phyloP scores from a whole-genome alignment of 768 basidiomycete species.

The Exidia glandulosa region DNA sequence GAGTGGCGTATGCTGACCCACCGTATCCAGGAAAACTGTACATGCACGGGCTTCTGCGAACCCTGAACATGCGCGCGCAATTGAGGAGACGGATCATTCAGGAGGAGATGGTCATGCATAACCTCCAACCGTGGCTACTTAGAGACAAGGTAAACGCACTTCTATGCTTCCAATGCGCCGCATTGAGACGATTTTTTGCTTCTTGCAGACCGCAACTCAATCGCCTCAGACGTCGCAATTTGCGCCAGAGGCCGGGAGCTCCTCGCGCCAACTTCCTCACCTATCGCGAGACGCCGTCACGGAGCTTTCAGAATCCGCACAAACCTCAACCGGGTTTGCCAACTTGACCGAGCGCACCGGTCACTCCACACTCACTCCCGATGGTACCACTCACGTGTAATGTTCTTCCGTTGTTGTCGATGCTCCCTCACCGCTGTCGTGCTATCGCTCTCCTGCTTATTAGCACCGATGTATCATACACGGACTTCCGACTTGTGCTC shows the following conservation, averaged over 20 bases:
- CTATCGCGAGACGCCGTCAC: not conserved
- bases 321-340: not conserved
- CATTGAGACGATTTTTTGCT: too few relatives aligned
- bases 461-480: not conserved
- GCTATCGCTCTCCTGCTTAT: not conserved
- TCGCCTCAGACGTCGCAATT: not conserved
- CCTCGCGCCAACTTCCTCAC: not conserved
- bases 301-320: not conserved
- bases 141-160: not conserved
- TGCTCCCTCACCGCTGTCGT: not conserved
- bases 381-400: not conserved
- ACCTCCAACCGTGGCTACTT: not conserved
- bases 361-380: not conserved
- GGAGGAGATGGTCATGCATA: not conserved
- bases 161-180: not conserved
- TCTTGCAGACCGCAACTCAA: too few relatives aligned
- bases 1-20: too few relatives aligned
- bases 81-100: not conserved
- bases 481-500: not conserved
- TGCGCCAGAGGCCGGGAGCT: not conserved
- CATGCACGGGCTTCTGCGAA: constrained; percentile 1
- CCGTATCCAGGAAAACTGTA: constrained; percentile 1
- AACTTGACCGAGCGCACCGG: not conserved
- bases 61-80: not conserved
- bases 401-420: not conserved